These are phyloP conservation scores for Tylopilus balloui DNA, from an alignment of 768 basidiomycete species.

Conservation along the genomic window DNA sequence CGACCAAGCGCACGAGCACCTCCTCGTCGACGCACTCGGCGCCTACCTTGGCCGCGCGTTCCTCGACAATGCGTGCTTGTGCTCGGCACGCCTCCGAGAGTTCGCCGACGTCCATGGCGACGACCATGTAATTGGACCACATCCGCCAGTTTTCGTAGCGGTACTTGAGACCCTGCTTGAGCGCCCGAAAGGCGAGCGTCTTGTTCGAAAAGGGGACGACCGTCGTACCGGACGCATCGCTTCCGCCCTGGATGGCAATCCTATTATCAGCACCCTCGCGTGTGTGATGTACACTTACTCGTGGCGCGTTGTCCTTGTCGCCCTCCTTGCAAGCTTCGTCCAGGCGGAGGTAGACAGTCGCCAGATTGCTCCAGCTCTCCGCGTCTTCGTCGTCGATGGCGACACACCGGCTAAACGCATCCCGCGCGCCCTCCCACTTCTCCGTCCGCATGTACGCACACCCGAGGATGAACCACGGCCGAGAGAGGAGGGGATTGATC, in stretches of 20 bases:
- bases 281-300: slow-evolving; percentile 21
- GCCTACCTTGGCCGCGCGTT: slow-evolving; percentile 37
- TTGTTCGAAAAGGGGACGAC: slow-evolving; percentile 68
- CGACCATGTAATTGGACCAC: slow-evolving; percentile 97
- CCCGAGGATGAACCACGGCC: slow-evolving; percentile 96
- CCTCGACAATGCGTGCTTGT: slow-evolving; percentile 73
- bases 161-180: slow-evolving; percentile 82
- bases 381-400: slow-evolving; percentile 92
- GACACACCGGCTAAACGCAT: slow-evolving; percentile 83
- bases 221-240: slow-evolving; percentile 14
- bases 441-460: slow-evolving; percentile 82
- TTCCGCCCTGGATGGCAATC: slow-evolving; percentile 24
- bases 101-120: slow-evolving; percentile 90
- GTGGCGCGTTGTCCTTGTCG: slow-evolving; percentile 13
- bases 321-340: slow-evolving; percentile 39
- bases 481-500: slow-evolving; percentile 84
- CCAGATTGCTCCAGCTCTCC: slow-evolving; percentile 98
- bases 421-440: slow-evolving; percentile 78
- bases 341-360: slow-evolving; percentile 87
- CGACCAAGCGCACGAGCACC: slow-evolving; percentile 84
- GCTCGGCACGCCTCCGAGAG: slow-evolving; percentile 84
- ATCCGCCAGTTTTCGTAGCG: slow-evolving; percentile 93
- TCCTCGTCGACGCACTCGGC: slow-evolving; percentile 74
- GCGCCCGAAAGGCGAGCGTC: slow-evolving; percentile 84
- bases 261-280: too few species aligned